These are phyloP conservation scores for Cyanidioschyzon merolae DNA, from an alignment of 23 red algal genomes.

Conservation along the genomic window DNA sequence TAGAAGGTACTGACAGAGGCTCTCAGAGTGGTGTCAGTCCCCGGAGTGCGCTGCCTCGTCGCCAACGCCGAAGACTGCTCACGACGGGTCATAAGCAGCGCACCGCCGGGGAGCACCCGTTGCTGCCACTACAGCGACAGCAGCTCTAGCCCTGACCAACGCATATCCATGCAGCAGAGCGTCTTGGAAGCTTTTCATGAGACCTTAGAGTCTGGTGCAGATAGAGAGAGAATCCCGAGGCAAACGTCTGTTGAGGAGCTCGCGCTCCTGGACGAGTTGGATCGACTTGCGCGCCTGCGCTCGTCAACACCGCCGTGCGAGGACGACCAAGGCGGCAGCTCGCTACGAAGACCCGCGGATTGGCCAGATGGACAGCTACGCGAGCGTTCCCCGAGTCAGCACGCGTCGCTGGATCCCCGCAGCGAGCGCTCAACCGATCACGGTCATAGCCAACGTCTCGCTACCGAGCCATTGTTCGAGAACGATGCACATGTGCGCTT, in stretches of 20 bases:
- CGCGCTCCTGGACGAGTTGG: slow-evolving; percentile 6
- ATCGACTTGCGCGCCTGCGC: not conserved
- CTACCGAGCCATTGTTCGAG: not conserved
- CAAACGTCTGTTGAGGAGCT: not conserved
- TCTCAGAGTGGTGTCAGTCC: too few species aligned
- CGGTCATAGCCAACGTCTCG: not conserved
- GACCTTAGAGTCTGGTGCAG: not conserved
- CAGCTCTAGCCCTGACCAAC: too few species aligned
- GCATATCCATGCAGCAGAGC: too few species aligned
- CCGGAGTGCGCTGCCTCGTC: too few species aligned
- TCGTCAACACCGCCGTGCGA: not conserved
- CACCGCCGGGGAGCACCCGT: too few species aligned
- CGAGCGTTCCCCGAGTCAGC: not conserved
- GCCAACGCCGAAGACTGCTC: too few species aligned
- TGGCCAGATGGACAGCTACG: not conserved
- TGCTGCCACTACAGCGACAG: too few species aligned
- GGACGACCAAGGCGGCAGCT: not conserved
- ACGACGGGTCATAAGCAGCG: too few species aligned
- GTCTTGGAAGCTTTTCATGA: too few species aligned
- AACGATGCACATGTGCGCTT: not conserved
- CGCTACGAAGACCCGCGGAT: not conserved
- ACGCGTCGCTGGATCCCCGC: not conserved
- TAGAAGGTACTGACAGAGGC: too few species aligned
- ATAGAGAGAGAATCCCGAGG: not conserved
- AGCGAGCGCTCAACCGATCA: not conserved